These are phyloP conservation scores for Diversispora eburnea DNA, from an alignment of 192 early-diverging fungal species.

Conservation along the genomic window DNA sequence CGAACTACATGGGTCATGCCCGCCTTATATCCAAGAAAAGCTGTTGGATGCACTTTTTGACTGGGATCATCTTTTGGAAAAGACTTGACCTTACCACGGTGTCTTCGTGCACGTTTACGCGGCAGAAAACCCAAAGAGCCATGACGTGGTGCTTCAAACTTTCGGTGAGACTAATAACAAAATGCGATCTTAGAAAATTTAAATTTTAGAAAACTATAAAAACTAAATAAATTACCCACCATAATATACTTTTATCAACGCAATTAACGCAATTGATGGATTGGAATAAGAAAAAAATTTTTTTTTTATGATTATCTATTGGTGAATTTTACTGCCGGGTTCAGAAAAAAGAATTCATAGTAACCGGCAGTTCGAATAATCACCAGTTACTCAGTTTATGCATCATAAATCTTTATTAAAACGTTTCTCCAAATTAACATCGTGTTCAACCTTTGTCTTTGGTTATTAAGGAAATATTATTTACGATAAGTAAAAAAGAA, in stretches of 20 bases:
- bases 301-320: too few species aligned
- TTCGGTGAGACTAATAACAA: slow-evolving; percentile 72
- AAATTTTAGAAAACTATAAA: too few species aligned
- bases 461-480: background rate
- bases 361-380: too few species aligned
- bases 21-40: slow-evolving; percentile 99
- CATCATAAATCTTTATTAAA: too few species aligned
- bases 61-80: slow-evolving; percentile 97
- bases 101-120: slow-evolving; percentile 86
- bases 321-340: too few species aligned
- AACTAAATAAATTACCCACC: too few species aligned
- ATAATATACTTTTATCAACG: too few species aligned
- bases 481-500: background rate
- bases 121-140: slow-evolving; percentile 76
- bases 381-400: too few species aligned
- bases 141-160: slow-evolving; percentile 98
- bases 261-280: too few species aligned
- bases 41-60: slow-evolving; percentile 96
- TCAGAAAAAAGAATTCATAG: too few species aligned
- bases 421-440: background rate
- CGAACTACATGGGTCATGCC: slow-evolving; percentile 99
- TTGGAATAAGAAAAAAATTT: too few species aligned
- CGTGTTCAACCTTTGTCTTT: background rate
- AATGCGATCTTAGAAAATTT: too few species aligned
- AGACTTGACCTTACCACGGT: slow-evolving; percentile 96